These are phyloP conservation scores for Magnaporthiopsis rhizophila DNA, from an alignment of 2,329 filamentous ascomycete genomes.

Conservation along the genomic window DNA sequence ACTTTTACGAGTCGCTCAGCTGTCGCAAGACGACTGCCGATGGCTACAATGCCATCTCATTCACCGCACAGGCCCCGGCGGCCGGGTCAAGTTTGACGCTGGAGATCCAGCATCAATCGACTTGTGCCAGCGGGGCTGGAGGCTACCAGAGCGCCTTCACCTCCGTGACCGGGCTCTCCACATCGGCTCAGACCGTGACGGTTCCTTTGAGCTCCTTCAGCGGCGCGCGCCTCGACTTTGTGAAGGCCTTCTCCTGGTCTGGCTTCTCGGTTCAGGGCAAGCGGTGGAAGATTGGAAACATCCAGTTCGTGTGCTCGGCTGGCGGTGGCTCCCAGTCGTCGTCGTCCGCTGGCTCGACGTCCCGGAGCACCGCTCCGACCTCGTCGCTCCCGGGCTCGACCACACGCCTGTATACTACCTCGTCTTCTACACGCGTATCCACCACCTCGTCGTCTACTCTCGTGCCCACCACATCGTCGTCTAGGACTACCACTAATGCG, in stretches of 20 bases:
- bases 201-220: conserved; percentile 13
- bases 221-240: conserved; percentile 22
- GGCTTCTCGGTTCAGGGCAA: conserved; percentile 10
- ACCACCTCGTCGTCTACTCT: neutral
- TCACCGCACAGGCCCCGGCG: conserved; percentile 35
- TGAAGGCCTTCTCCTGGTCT: conserved; percentile 13
- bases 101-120: conserved; percentile 11
- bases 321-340: conserved; percentile 1
- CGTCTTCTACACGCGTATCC: no score
- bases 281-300: conserved; percentile 12
- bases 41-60: conserved; percentile 38
- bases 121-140: conserved; percentile 25
- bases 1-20: conserved; percentile 45
- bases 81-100: conserved; percentile 11
- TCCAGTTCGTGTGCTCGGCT: conserved; percentile 13
- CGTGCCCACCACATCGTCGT: conserved; percentile 1
- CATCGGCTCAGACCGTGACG: conserved; percentile 12
- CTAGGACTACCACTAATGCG: conserved; percentile 1
- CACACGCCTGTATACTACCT: neutral
- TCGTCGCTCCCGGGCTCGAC: neutral
- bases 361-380: conserved; percentile 19
- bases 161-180: conserved; percentile 10
- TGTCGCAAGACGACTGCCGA: conserved; percentile 37
- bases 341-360: neutral
- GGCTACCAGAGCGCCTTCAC: conserved; percentile 14